Evolutionary conservation across 2,329 filamentous ascomycete genomes (phyloP).

Genomic region (Trichophyton rubrum): DNA sequence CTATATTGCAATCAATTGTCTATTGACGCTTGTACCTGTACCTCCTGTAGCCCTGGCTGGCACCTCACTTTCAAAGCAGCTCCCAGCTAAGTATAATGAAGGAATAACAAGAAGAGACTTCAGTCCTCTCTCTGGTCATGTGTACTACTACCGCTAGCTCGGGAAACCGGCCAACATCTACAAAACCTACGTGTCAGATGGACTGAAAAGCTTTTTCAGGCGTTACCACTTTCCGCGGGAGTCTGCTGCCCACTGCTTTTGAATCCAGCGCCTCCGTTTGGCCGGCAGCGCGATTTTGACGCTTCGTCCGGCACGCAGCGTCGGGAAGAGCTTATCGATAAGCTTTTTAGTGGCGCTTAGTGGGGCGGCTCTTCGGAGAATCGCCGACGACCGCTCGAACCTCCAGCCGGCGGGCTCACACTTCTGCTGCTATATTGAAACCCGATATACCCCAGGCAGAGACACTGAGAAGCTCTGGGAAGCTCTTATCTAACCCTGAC

Average conservation of each 20-base stretch:
- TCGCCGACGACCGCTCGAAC: neutral
- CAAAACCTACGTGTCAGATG: no score
- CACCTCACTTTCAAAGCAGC: no score
- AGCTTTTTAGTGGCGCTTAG: neutral
- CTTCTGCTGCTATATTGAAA: neutral
- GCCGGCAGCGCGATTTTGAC: neutral
- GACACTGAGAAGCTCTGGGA: neutral
- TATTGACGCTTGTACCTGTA: neutral
- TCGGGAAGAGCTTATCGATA: neutral
- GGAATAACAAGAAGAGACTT: no score
- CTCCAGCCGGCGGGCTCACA: neutral
- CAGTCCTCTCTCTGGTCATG: no score
- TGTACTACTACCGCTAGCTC: neutral
- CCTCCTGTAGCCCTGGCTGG: no score
- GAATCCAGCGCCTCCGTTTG: neutral
- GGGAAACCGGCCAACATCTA: neutral
- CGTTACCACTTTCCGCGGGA: neutral
- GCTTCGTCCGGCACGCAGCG: neutral
- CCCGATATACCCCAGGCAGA: neutral
- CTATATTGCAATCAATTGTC: neutral
- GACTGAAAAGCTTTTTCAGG: no score
- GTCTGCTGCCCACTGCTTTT: neutral
- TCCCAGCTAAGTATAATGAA: no score
- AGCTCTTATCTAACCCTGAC: neutral
- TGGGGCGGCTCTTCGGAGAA: neutral